These are phyloP conservation scores for Phytophthora ohioensis DNA, from an alignment of 352 stramenopile genomes.

Conservation along the genomic window DNA sequence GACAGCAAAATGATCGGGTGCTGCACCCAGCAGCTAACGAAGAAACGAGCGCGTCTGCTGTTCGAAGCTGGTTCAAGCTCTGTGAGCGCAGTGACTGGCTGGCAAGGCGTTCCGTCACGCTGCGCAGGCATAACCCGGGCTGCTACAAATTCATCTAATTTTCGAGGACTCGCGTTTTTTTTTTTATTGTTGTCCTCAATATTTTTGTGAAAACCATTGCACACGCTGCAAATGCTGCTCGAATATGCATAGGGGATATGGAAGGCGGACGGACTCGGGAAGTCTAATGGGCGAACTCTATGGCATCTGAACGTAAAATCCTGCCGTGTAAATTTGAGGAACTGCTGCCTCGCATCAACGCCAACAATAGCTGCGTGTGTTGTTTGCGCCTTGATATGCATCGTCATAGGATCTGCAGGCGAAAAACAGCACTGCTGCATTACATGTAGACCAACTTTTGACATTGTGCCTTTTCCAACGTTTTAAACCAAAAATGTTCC, in stretches of 20 bases:
- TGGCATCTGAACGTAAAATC: no score
- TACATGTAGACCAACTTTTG: no score
- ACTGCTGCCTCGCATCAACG: no score
- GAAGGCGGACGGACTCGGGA: not conserved
- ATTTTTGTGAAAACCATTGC: slow-evolving; percentile 20
- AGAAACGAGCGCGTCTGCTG: slow-evolving; percentile 23
- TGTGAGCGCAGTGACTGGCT: slow-evolving; percentile 15
- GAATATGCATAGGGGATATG: not conserved
- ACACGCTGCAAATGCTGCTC: slow-evolving; percentile 5
- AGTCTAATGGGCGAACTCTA: no score
- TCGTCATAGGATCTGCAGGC: no score
- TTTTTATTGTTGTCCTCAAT: slow-evolving; percentile 22
- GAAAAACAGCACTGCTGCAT: no score
- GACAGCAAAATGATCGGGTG: slow-evolving; percentile 20
- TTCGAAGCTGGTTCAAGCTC: not conserved
- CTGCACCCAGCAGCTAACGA: slow-evolving; percentile 31
- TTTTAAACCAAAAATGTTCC: no score
- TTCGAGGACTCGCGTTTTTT: slow-evolving; percentile 5
- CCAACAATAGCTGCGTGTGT: no score
- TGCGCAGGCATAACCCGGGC: not conserved
- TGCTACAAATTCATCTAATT: not conserved
- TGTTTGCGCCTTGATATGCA: no score
- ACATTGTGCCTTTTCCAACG: no score
- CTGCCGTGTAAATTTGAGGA: no score
- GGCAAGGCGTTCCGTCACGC: slow-evolving; percentile 8